A percentile compares a stretch with the other conserved stretches of the same genome.
Conservation (phyloP, 1,139 yeast genomes). For the Trichomonascaceae sp. region DNA sequence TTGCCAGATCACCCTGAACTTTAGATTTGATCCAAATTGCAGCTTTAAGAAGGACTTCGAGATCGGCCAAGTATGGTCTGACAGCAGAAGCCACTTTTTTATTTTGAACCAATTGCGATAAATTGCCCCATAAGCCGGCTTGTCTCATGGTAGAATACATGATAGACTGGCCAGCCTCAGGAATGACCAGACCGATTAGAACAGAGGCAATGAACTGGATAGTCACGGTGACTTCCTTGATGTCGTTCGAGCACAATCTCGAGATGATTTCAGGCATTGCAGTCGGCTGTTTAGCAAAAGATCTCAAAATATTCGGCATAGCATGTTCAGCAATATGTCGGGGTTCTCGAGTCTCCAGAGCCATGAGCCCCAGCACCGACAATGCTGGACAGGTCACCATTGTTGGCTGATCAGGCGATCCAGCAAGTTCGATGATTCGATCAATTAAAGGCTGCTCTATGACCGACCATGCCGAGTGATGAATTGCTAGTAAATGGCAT, state of each 20-base stretch:
- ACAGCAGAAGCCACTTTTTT: constrained; percentile 24
- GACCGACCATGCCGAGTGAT: constrained; percentile 26
- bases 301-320: constrained; percentile 18
- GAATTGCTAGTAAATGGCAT: constrained; percentile 21
- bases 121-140: constrained; percentile 24
- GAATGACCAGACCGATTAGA: constrained; percentile 22
- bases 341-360: constrained; percentile 21
- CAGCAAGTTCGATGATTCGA: constrained; percentile 17
- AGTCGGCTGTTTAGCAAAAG: constrained; percentile 17
- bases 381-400: constrained; percentile 26
- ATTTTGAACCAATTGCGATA: constrained; percentile 24
- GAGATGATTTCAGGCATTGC: constrained; percentile 22
- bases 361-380: constrained; percentile 23
- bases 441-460: constrained; percentile 26
- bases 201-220: constrained; percentile 24
- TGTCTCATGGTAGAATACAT: constrained; percentile 24
- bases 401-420: constrained; percentile 20
- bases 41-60: constrained; percentile 27
- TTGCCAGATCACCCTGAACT: constrained; percentile 15
- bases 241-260: constrained; percentile 20
- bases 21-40: constrained; percentile 21
- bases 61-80: constrained; percentile 25
- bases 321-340: constrained; percentile 10
- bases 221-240: constrained; percentile 23
- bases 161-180: constrained; percentile 15